Evolutionary conservation across 331 rosid species (phyloP).

Genomic region (Arachis monticola): DNA sequence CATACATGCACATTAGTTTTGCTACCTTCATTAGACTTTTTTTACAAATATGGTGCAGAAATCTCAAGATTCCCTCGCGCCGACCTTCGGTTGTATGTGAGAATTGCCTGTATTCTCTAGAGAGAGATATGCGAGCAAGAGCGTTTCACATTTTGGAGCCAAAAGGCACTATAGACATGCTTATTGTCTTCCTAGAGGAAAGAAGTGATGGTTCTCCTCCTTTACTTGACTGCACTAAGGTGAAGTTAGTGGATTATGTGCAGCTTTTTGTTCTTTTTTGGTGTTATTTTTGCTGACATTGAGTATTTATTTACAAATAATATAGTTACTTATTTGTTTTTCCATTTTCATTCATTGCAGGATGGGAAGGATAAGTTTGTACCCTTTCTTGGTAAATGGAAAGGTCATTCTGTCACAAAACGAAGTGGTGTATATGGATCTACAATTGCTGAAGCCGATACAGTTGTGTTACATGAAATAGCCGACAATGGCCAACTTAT

Average conservation of each 20-base stretch:
- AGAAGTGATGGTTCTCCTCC: slow-evolving; percentile 63
- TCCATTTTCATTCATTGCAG: slow-evolving; percentile 47
- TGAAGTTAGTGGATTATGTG: slow-evolving; percentile 37
- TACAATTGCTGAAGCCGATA: slow-evolving; percentile 77
- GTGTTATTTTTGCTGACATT: neutral
- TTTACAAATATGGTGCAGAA: slow-evolving; percentile 54
- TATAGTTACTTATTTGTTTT: neutral
- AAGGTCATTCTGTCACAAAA: slow-evolving; percentile 81
- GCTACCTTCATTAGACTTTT: slow-evolving; percentile 25
- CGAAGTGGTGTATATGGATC: slow-evolving; percentile 97
- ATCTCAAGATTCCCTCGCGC: slow-evolving; percentile 89
- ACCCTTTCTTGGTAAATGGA: slow-evolving; percentile 95
- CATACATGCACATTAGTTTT: neutral
- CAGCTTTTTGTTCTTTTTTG: neutral
- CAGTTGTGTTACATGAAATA: slow-evolving; percentile 66
- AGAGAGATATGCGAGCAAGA: slow-evolving; percentile 77
- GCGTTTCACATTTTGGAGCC: slow-evolving; percentile 96
- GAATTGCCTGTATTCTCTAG: slow-evolving; percentile 75
- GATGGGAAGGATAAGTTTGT: slow-evolving; percentile 55
- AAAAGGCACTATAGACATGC: slow-evolving; percentile 85
- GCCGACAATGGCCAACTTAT: slow-evolving; percentile 66
- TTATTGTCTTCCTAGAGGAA: slow-evolving; percentile 82
- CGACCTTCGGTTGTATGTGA: slow-evolving; percentile 92
- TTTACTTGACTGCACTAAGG: slow-evolving; percentile 52
- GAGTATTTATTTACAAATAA: neutral